These are phyloP conservation scores for Phytopythium mirpurense DNA, from an alignment of 352 stramenopile genomes.

Conservation along the genomic window DNA sequence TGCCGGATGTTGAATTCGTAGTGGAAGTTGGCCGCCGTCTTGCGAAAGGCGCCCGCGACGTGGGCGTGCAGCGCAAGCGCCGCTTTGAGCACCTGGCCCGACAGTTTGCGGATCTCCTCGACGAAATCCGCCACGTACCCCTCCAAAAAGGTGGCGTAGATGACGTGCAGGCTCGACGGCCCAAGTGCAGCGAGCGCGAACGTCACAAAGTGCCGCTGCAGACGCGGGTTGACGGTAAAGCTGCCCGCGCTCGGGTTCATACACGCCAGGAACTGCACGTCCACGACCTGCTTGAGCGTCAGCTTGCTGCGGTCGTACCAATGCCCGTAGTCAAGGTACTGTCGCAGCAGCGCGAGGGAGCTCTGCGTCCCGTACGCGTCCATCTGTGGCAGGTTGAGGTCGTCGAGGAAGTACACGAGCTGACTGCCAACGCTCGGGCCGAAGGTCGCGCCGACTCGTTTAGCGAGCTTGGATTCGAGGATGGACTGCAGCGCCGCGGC, in stretches of 20 bases:
- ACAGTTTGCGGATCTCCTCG: slow-evolving; percentile 89
- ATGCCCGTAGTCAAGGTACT: slow-evolving; percentile 94
- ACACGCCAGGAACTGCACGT: slow-evolving; percentile 93
- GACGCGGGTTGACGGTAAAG: slow-evolving; percentile 90
- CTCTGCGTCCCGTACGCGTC: slow-evolving; percentile 94
- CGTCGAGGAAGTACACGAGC: slow-evolving; percentile 95
- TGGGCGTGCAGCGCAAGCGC: slow-evolving; percentile 89
- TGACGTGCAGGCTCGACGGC: slow-evolving; percentile 84
- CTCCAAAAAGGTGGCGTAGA: slow-evolving; percentile 95
- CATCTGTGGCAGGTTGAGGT: slow-evolving; percentile 94
- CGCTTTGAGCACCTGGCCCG: slow-evolving; percentile 76
- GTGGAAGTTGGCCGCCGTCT: slow-evolving; percentile 95
- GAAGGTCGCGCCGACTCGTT: slow-evolving; percentile 85
- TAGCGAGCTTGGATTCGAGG: slow-evolving; percentile 86
- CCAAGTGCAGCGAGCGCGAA: slow-evolving; percentile 91
- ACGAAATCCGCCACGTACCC: slow-evolving; percentile 92
- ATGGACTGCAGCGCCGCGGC: slow-evolving; percentile 64
- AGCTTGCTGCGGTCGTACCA: slow-evolving; percentile 94
- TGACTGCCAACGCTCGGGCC: slow-evolving; percentile 74
- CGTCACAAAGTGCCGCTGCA: slow-evolving; percentile 95
- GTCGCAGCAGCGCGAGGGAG: slow-evolving; percentile 90
- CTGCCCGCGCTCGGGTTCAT: slow-evolving; percentile 95
- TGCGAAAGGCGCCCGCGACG: slow-evolving; percentile 78
- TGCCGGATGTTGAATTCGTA: slow-evolving; percentile 98
- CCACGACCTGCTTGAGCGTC: slow-evolving; percentile 89